These are phyloP conservation scores for Nidula microcarpa DNA, from an alignment of 768 basidiomycete genomes.

Conservation along the genomic window DNA sequence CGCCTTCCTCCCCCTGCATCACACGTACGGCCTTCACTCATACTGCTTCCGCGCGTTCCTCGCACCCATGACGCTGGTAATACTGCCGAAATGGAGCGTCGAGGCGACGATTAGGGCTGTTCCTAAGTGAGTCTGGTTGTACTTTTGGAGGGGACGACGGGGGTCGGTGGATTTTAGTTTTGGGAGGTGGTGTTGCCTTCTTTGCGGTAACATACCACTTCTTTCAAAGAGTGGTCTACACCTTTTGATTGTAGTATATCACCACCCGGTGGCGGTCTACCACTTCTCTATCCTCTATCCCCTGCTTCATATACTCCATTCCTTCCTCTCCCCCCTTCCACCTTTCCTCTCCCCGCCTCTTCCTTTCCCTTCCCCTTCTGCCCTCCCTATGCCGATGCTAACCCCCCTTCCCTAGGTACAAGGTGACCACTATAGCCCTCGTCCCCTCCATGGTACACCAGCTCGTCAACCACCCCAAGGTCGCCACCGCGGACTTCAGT, in stretches of 20 bases:
- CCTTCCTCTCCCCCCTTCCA: not conserved
- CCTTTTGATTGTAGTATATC: too few relatives aligned
- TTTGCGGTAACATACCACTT: too few relatives aligned
- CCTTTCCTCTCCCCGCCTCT: not conserved
- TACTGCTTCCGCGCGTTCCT: slow-evolving; percentile 47
- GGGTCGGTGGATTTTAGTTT: too few relatives aligned
- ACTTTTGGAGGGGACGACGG: too few relatives aligned
- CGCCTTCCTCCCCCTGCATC: slow-evolving; percentile 66
- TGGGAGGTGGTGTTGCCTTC: too few relatives aligned
- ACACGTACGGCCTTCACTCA: slow-evolving; percentile 59
- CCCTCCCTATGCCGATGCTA: not conserved
- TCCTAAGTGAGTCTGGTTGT: slow-evolving; percentile 42
- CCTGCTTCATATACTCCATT: too few relatives aligned
- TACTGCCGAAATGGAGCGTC: slow-evolving; percentile 62
- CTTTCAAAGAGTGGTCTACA: too few relatives aligned
- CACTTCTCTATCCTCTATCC: too few relatives aligned
- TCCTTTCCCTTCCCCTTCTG: not conserved
- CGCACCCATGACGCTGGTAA: slow-evolving; percentile 40
- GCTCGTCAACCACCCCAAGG: slow-evolving; percentile 53
- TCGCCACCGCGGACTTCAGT: slow-evolving; percentile 49
- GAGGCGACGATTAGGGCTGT: slow-evolving; percentile 49
- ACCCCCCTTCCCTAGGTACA: slow-evolving; percentile 37
- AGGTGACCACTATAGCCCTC: slow-evolving; percentile 42
- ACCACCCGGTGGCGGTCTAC: too few relatives aligned
- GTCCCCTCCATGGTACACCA: slow-evolving; percentile 69